phyloP scores from a whole-genome alignment of 331 rosid genomes.

The Dryas integrifolia region DNA sequence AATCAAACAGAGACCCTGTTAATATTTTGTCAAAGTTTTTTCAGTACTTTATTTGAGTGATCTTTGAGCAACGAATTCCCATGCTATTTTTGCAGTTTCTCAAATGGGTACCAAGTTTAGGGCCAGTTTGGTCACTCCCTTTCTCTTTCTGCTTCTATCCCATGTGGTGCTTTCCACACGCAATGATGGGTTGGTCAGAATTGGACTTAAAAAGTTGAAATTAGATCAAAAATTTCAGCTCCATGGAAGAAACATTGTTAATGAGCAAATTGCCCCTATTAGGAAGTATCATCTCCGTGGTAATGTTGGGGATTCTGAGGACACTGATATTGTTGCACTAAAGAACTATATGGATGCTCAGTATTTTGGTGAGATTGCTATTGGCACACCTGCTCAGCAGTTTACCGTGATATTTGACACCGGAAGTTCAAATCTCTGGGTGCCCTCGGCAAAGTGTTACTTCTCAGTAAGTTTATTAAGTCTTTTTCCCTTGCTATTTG shows the following conservation, averaged over 20 bases:
- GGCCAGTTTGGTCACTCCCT: conserved; percentile 38
- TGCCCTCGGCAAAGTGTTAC: conserved; percentile 64
- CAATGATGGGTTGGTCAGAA: conserved; percentile 50
- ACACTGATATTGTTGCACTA: conserved; percentile 42
- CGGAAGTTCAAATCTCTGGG: conserved; percentile 74
- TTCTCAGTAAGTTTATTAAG: conserved; percentile 46
- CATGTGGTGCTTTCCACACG: conserved; percentile 39
- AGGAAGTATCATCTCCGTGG: conserved; percentile 35
- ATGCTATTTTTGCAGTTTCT: conserved; percentile 24
- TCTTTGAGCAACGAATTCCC: conserved; percentile 24
- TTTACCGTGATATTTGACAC: conserved; percentile 65
- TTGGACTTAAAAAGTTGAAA: conserved; percentile 59
- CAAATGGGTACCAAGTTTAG: conserved; percentile 36
- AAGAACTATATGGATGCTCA: conserved; percentile 67
- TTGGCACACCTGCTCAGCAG: conserved; percentile 68
- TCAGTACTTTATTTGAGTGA: conserved; percentile 9
- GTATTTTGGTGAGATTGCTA: conserved; percentile 60
- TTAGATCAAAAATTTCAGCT: conserved; percentile 41
- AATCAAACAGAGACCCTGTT: neutral
- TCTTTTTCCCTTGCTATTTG: neutral
- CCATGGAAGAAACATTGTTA: conserved; percentile 27
- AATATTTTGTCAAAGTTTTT: neutral
- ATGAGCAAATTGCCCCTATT: conserved; percentile 24
- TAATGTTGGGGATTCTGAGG: conserved; percentile 40
- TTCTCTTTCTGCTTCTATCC: conserved; percentile 40